phyloP scores from a whole-genome alignment of 352 stramenopile genomes.

The Phytophthora fragariae region DNA sequence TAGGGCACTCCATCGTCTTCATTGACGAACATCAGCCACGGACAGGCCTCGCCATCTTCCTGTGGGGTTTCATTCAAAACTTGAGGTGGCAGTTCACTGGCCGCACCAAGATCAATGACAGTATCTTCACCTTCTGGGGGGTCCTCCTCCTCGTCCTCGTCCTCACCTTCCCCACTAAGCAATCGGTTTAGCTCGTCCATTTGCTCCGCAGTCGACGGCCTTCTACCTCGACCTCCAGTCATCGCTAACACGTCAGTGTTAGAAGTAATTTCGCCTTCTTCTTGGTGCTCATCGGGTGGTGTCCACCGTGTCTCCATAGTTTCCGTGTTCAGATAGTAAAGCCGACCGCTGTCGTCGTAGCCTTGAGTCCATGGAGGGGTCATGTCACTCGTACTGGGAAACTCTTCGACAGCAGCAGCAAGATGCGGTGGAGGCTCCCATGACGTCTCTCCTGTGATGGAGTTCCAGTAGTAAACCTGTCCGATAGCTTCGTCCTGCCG shows the following conservation, averaged over 20 bases:
- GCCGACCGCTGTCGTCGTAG: conserved; percentile 46
- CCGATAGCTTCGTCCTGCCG: conserved; percentile 54
- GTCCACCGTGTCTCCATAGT: conserved; percentile 69
- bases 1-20: conserved; percentile 70
- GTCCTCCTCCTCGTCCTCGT: conserved; percentile 20
- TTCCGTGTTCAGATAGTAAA: conserved; percentile 65
- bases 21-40: conserved; percentile 80
- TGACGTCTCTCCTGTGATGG: conserved; percentile 57
- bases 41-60: conserved; percentile 13
- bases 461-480: conserved; percentile 61
- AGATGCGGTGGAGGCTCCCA: conserved; percentile 47
- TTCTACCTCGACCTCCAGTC: conserved; percentile 28
- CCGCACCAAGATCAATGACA: conserved; percentile 1
- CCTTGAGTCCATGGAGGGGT: conserved; percentile 49
- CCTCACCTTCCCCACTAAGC: conserved; percentile 52
- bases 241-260: conserved; percentile 8
- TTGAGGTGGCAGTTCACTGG: not conserved
- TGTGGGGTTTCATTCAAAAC: not conserved
- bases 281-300: conserved; percentile 15
- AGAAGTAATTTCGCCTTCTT: not conserved
- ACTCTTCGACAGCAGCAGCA: not conserved
- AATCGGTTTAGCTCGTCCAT: conserved; percentile 67
- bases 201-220: conserved; percentile 67
- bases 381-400: not conserved
- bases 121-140: conserved; percentile 19